Evolutionary conservation across 2,329 filamentous ascomycete genomes (phyloP).

Genomic region (Raffaelea ambrosiae): DNA sequence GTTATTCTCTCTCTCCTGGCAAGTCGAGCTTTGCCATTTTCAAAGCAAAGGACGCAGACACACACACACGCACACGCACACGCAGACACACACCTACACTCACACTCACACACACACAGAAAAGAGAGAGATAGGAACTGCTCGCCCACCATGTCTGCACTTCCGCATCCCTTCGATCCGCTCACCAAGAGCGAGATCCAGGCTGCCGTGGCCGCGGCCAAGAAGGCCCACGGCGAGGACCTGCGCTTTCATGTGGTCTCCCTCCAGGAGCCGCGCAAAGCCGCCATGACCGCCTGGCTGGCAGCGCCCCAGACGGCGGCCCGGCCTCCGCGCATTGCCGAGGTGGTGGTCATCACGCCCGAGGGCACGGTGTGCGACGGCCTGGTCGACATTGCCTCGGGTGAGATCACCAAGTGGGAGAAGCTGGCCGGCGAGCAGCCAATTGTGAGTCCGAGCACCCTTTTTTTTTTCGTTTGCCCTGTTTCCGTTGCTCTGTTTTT

Average conservation of each 20-base stretch:
- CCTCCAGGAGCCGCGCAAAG: conserved; percentile 77
- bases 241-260: conserved; percentile 83
- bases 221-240: conserved; percentile 58
- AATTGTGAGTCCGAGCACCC: conserved; percentile 41
- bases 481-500: no score
- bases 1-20: no score
- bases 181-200: conserved; percentile 67
- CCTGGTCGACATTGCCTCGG: conserved; percentile 61
- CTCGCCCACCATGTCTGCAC: conserved; percentile 14
- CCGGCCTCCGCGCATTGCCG: conserved; percentile 63
- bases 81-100: no score
- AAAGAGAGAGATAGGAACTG: no score
- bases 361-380: conserved; percentile 78
- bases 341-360: conserved; percentile 72
- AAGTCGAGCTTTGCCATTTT: no score
- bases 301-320: conserved; percentile 51
- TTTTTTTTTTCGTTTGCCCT: not conserved
- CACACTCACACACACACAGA: no score
- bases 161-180: conserved; percentile 66
- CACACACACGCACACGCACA: no score
- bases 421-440: conserved; percentile 70
- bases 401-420: conserved; percentile 66
- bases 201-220: conserved; percentile 57
- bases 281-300: conserved; percentile 73
- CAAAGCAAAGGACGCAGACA: no score